Evolutionary conservation across 805 yeast species (phyloP).

Genomic region (Ogataea zsoltii): DNA sequence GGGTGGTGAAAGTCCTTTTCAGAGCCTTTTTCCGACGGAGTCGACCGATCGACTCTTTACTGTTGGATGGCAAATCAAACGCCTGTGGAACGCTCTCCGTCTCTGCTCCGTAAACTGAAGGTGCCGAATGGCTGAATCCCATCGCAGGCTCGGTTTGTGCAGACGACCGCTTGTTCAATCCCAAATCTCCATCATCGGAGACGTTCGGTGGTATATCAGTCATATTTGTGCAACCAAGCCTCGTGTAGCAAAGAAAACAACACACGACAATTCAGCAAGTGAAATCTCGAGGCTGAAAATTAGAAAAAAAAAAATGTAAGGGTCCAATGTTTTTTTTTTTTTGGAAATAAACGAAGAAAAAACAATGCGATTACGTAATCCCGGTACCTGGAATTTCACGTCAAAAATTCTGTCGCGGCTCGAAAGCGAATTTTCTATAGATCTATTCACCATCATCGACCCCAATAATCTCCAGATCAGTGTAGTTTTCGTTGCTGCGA

Average conservation of each 20-base stretch:
- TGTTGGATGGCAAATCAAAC: not conserved
- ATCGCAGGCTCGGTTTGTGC: slow-evolving; percentile 4
- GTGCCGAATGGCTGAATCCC: not conserved
- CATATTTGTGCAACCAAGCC: no score
- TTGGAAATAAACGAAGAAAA: no score
- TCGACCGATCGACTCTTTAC: not conserved
- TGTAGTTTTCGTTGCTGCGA: slow-evolving; percentile 41
- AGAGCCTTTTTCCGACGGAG: slow-evolving; percentile 3
- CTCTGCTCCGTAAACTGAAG: not conserved
- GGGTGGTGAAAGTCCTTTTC: slow-evolving; percentile 14
- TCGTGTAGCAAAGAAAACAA: no score
- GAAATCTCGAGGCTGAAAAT: not conserved
- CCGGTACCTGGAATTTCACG: no score
- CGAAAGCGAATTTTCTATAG: not conserved
- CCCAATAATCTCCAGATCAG: slow-evolving; percentile 17
- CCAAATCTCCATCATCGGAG: not conserved
- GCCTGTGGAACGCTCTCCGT: slow-evolving; percentile 1
- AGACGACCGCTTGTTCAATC: not conserved
- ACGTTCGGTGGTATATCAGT: not conserved
- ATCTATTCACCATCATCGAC: not conserved
- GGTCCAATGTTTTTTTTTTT: slow-evolving; percentile 1
- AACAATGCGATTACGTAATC: no score
- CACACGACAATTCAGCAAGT: not conserved
- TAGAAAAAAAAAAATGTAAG: not conserved
- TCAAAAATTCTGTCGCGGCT: no score